Evolutionary conservation across 352 stramenopile species (phyloP).

Genomic region (Globisporangium takayamanum): DNA sequence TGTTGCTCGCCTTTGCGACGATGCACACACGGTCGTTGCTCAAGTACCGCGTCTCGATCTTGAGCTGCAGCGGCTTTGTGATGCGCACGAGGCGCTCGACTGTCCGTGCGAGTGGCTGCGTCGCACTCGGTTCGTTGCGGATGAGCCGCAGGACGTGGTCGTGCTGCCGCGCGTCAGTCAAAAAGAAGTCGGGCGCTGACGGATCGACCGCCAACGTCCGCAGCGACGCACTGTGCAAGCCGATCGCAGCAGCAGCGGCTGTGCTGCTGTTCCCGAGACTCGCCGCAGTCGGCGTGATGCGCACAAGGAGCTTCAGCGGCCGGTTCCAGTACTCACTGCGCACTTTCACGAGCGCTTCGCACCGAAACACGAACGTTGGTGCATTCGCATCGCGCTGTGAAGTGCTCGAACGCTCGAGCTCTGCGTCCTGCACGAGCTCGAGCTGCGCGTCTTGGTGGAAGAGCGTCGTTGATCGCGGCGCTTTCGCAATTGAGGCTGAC

Average conservation of each 20-base stretch:
- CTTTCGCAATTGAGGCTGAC: slow-evolving; percentile 1
- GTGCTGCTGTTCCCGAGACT: not conserved
- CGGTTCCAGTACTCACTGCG: slow-evolving; percentile 56
- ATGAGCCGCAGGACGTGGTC: slow-evolving; percentile 39
- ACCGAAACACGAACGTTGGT: slow-evolving; percentile 26
- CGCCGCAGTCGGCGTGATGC: slow-evolving; percentile 30
- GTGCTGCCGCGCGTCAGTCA: slow-evolving; percentile 31
- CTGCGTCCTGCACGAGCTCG: slow-evolving; percentile 17
- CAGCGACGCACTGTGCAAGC: not conserved
- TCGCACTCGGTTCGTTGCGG: slow-evolving; percentile 34
- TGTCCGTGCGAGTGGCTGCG: slow-evolving; percentile 31
- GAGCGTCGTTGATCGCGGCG: slow-evolving; percentile 23
- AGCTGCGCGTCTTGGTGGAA: slow-evolving; percentile 60
- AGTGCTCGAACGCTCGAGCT: slow-evolving; percentile 1
- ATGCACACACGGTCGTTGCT: slow-evolving; percentile 35
- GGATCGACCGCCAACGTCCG: not conserved
- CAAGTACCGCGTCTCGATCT: slow-evolving; percentile 47
- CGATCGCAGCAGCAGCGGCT: not conserved
- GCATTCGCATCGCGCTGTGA: not conserved
- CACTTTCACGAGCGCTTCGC: slow-evolving; percentile 49
- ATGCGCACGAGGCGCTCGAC: slow-evolving; percentile 45
- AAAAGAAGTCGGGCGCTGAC: slow-evolving; percentile 10
- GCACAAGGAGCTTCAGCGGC: slow-evolving; percentile 41
- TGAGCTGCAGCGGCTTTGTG: slow-evolving; percentile 46
- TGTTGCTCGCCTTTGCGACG: slow-evolving; percentile 41